A percentile compares a stretch with the other conserved stretches of the same genome.
Conservation (phyloP, 768 basidiomycete genomes). For the Scleroderma bovista region DNA sequence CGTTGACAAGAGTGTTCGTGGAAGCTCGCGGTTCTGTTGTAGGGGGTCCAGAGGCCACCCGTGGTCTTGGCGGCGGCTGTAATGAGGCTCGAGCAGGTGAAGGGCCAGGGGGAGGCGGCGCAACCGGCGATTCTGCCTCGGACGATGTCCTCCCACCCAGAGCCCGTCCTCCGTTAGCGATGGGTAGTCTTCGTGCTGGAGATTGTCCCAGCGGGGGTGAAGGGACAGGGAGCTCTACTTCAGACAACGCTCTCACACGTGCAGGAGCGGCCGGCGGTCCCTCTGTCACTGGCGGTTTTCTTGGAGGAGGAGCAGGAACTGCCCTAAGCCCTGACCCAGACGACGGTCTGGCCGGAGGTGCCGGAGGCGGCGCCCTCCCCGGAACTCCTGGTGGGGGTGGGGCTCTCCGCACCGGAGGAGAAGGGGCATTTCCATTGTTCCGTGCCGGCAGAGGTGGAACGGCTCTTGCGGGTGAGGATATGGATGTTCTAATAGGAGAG, state of each 20-base stretch:
- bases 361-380: constrained; percentile 33
- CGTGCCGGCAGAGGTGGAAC: constrained; percentile 24
- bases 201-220: constrained; percentile 20
- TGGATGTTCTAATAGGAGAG: constrained; percentile 12
- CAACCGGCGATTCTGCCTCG: background rate
- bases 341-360: constrained; percentile 41
- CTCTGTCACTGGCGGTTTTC: constrained; percentile 27
- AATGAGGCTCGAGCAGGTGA: constrained; percentile 22
- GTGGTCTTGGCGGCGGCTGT: constrained; percentile 19
- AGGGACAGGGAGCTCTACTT: constrained; percentile 31
- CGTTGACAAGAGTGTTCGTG: constrained; percentile 22
- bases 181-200: constrained; percentile 15
- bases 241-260: constrained; percentile 42
- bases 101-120: constrained; percentile 3
- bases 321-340: constrained; percentile 23
- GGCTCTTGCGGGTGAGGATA: constrained; percentile 11
- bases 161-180: background rate
- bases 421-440: constrained; percentile 7
- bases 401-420: constrained; percentile 30
- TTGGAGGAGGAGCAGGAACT: constrained; percentile 37
- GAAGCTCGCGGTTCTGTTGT: constrained; percentile 12
- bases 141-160: background rate
- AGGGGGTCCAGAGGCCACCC: constrained; percentile 21
- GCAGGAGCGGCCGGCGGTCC: constrained; percentile 29
- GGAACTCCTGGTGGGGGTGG: constrained; percentile 33